Percentiles rank a stretch among this genome's conserved stretches.
These are phyloP conservation scores for Umbelopsis vinacea DNA, from an alignment of 192 early-diverging fungal species.

Conservation along the genomic window DNA sequence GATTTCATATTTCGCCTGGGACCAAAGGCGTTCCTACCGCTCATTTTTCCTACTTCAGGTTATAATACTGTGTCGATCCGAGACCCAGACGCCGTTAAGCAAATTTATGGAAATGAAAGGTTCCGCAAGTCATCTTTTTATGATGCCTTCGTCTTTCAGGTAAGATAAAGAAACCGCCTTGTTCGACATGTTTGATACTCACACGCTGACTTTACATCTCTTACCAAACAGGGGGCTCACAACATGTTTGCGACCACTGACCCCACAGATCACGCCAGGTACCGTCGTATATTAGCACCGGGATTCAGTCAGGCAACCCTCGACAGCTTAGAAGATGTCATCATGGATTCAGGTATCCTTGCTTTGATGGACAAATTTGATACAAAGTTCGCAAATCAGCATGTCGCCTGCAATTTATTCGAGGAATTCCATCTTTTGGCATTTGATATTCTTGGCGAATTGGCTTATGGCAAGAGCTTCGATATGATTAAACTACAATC, in stretches of 20 bases:
- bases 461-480: conserved; percentile 15
- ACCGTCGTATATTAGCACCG: background rate
- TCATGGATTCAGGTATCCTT: conserved; percentile 12
- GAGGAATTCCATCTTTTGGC: conserved; percentile 4
- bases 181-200: no score
- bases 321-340: background rate
- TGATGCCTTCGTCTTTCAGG: background rate
- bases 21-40: background rate
- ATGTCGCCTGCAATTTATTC: background rate
- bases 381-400: background rate
- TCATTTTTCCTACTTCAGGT: background rate
- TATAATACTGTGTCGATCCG: background rate
- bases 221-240: background rate
- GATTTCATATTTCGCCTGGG: background rate
- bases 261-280: background rate
- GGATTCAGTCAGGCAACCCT: conserved; percentile 10
- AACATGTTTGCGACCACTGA: background rate
- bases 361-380: conserved; percentile 1
- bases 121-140: conserved; percentile 3
- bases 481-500: background rate
- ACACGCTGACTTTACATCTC: no score
- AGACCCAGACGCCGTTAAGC: conserved; percentile 6
- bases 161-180: background rate
- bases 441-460: conserved; percentile 18
- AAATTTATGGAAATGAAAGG: conserved; percentile 16